Base-by-base conservation (phyloP, 176 grass and related monocot genomes). In the Tillandsia leiboldiana region DNA sequence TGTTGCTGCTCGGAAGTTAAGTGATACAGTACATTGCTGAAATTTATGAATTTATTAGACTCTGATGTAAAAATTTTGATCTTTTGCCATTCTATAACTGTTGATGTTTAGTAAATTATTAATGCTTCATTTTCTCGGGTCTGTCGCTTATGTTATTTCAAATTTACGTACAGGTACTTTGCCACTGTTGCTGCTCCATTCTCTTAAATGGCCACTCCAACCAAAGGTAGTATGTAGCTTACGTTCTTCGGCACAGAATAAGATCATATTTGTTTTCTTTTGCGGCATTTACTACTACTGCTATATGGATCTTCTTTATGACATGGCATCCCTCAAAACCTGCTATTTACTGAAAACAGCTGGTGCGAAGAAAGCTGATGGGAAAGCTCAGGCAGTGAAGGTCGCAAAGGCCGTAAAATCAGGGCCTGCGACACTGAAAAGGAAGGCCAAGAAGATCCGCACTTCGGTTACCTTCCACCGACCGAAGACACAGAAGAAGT, bases 151-250 rank as follows among this genome's bases (percentile, higher is more conserved):
- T 9, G 15, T 61, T 61, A 61, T 61, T 61, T 23, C 56, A 9
- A 18, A 20, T 10, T 61, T 22, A 61, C 10, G 9, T 61, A 0
- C 56, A 61, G 56, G 6, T 61, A 18, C 0, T 61, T 23, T 61
- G 15, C 56, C 22, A 9, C 3, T 9, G 17, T 10, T 20, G 13
- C 56, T 61, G 56, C 22, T 61, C 56, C 22, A 20, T 61, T 15
- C 15, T 9, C 15, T 2, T 67, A 78, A 57, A 78, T 78, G 76
- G 76, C 54, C 6, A 53, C 76, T 48, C 67, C 68, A 12, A 57
- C 27, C 0, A 78, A 78, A 78, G 76, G 76, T 78, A 50, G 76
- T 78, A 50, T n/a, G 18, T 52, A 28, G 24, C n/a, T 3, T 42
- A 42, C 4, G 7, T 6, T 57, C n/a, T 57, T 57, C 12, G 13